Evolutionary conservation across 805 yeast species (phyloP).

Genomic region (Scheffersomyces spartinae): DNA sequence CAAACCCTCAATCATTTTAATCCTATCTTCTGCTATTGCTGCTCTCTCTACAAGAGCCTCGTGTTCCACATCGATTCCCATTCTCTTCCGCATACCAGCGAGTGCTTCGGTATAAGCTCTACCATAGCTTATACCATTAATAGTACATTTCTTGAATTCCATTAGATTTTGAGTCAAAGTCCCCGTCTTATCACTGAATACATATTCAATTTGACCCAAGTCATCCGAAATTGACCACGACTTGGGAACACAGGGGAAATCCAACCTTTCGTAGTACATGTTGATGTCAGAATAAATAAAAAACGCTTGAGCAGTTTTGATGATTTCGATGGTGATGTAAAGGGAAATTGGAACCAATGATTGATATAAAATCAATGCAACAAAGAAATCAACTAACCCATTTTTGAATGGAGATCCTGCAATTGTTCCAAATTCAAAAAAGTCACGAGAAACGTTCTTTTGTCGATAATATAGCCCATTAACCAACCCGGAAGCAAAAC

Average conservation of each 20-base stretch:
- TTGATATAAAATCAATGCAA: conserved; percentile 65
- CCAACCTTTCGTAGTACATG: conserved; percentile 58
- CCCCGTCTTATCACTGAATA: conserved; percentile 79
- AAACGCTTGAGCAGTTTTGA: conserved; percentile 72
- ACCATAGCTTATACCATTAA: conserved; percentile 64
- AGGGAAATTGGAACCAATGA: conserved; percentile 76
- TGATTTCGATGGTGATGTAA: conserved; percentile 72
- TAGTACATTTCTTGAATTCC: conserved; percentile 77
- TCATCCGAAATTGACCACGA: conserved; percentile 83
- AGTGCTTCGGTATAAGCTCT: conserved; percentile 75
- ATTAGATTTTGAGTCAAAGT: conserved; percentile 74
- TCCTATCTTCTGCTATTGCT: conserved; percentile 45
- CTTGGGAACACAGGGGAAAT: conserved; percentile 76
- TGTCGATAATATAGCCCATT: conserved; percentile 55
- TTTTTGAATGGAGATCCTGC: conserved; percentile 55
- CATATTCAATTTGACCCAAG: conserved; percentile 75
- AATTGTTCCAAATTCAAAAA: conserved; percentile 58
- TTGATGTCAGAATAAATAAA: conserved; percentile 67
- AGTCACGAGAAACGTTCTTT: conserved; percentile 40
- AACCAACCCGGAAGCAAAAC: conserved; percentile 59
- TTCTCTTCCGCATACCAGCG: conserved; percentile 67
- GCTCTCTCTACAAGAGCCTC: conserved; percentile 42
- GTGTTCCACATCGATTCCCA: conserved; percentile 62
- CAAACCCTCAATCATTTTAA: conserved; percentile 39
- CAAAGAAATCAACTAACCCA: conserved; percentile 66